Evolutionary conservation across 371 early-diverging fungal species (phyloP), one percentile per base, ranked within the genome.

Genomic region (Parasitella parasitica): DNA sequence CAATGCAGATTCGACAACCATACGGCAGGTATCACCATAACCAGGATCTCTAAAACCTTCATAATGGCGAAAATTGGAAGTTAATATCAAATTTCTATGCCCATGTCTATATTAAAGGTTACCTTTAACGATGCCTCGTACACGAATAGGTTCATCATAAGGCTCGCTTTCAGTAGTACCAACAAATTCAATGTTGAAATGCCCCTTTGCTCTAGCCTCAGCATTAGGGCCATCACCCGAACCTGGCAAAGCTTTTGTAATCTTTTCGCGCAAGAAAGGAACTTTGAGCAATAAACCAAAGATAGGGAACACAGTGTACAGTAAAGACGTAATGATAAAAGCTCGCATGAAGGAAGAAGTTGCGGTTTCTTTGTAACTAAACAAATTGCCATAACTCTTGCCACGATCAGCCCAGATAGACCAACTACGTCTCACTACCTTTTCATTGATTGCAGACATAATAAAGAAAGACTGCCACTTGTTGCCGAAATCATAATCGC

Each of bases 1-100:
- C 37, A 89, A 58, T 0, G 88, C 88, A 20, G 86, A 73, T 64
- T 90, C 89, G 16, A 73, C 78, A 34, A 89, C 58, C 71, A 88
- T 87, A 27, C 79, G 75, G 56, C 84, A 84, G 0, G 88, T 89
- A 69, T 90, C 92, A 38, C 82, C 77, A 66, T 94, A 93, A 4
- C 93, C 93, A 5, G 92, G 90, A 55, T 94, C 93, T 26, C 80
- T 78, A 37, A 70, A 74, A 0, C 77, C 72, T 46, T 9, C 2
- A 9, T 9, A 43, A 8, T 11, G 32, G 1, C 32, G 11, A 8
- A 32, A 9, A 20, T 7, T 43, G 22, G 43, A 1, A 43, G 11
- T 73, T 38, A 11, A 16, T 1, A 7, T n/a, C 1, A 20, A 12
- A 13, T 13, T 4, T n/a, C n/a, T n/a, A 37, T 6, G 15, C 18